These are phyloP conservation scores for Trichoderma asperellum DNA, from an alignment of 2,329 filamentous ascomycete genomes.

Conservation along the genomic window DNA sequence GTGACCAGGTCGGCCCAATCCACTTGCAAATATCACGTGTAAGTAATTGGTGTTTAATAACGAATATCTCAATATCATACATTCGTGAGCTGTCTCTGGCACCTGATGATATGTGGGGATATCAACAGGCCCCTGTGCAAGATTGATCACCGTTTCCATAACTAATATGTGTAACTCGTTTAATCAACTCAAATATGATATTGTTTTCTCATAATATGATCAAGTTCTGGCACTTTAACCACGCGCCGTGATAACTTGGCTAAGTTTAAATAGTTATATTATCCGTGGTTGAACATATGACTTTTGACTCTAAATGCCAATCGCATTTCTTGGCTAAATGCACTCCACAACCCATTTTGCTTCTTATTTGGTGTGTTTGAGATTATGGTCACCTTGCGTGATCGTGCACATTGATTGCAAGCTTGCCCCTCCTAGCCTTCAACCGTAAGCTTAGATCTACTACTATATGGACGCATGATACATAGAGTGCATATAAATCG, in stretches of 20 bases:
- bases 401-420: constrained; percentile 41
- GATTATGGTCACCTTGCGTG: constrained; percentile 17
- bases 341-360: neutral
- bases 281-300: neutral
- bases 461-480: neutral
- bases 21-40: constrained; percentile 32
- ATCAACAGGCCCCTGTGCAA: neutral
- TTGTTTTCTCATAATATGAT: neutral
- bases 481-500: neutral
- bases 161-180: neutral
- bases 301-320: neutral
- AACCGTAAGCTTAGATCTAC: neutral
- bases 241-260: neutral
- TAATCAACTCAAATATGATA: neutral
- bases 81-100: constrained; percentile 41
- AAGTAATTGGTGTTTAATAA: neutral
- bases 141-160: neutral
- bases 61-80: constrained; percentile 21
- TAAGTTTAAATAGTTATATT: neutral
- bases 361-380: neutral
- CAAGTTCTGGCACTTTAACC: neutral
- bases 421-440: constrained; percentile 23
- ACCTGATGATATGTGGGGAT: constrained; percentile 22
- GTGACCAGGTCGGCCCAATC: constrained; percentile 62
- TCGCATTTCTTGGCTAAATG: neutral